Evolutionary conservation across 2,329 filamentous ascomycete species (phyloP).

Genomic region (Neoarthrinium moseri): DNA sequence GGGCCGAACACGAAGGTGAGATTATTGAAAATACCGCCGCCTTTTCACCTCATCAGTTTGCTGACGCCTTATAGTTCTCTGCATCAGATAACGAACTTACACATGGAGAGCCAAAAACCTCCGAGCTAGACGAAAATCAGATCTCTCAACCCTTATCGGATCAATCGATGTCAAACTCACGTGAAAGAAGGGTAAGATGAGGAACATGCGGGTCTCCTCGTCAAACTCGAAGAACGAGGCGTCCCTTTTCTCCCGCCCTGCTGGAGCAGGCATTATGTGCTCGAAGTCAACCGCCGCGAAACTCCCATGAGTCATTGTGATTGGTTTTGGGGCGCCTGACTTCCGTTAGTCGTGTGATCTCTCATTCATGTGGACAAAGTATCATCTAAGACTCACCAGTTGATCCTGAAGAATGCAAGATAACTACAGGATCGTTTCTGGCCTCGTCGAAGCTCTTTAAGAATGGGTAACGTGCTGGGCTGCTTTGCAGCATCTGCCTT

Average conservation of each 20-base stretch:
- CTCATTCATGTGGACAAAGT: too few species aligned
- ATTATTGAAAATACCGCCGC: constrained; percentile 15
- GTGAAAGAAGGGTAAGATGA: constrained; percentile 14
- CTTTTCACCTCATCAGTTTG: too few species aligned
- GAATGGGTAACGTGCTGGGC: neutral
- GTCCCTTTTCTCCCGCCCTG: constrained; percentile 12
- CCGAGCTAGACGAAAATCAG: constrained; percentile 1
- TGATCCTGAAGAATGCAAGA: constrained; percentile 15
- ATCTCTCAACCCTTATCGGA: neutral
- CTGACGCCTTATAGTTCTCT: too few species aligned
- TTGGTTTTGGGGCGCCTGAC: constrained; percentile 13
- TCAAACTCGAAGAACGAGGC: constrained; percentile 10
- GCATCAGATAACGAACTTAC: constrained; percentile 7
- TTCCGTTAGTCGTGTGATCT: neutral
- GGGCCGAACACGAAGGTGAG: constrained; percentile 16
- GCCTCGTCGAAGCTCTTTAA: constrained; percentile 12
- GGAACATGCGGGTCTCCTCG: constrained; percentile 10
- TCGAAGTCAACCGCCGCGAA: constrained; percentile 11
- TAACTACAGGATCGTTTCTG: constrained; percentile 9
- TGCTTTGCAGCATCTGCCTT: constrained; percentile 3
- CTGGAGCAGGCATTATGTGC: constrained; percentile 6
- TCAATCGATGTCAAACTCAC: neutral
- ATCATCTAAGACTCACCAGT: constrained; percentile 9
- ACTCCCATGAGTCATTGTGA: constrained; percentile 13
- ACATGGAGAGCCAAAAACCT: constrained; percentile 7